Evolutionary conservation across 805 yeast genomes (phyloP).

Genomic region (Zygosaccharomyces bailii): DNA sequence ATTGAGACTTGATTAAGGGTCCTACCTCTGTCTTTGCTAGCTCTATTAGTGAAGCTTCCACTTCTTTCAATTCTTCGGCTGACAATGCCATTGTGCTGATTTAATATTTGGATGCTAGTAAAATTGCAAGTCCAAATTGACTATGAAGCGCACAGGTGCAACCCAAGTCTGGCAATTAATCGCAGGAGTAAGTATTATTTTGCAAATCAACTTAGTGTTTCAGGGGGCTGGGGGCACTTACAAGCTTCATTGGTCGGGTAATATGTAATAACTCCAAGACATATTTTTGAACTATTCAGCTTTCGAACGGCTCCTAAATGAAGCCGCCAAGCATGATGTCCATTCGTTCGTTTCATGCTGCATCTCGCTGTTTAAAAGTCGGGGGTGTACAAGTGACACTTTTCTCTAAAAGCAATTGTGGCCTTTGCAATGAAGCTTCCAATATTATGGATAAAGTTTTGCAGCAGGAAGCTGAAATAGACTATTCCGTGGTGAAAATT

Average conservation of each 20-base stretch:
- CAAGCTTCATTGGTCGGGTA: conserved; percentile 3
- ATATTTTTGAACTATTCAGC: not conserved
- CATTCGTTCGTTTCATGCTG: conserved; percentile 9
- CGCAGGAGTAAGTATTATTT: too few relatives aligned
- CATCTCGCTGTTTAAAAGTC: conserved; percentile 6
- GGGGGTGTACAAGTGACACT: conserved; percentile 44
- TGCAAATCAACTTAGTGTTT: not conserved
- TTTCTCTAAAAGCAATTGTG: conserved; percentile 68
- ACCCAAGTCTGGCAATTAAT: too few relatives aligned
- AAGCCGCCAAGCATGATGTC: not conserved
- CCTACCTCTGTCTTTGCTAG: conserved; percentile 27
- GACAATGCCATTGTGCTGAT: conserved; percentile 19
- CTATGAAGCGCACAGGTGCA: too few relatives aligned
- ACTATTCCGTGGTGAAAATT: conserved; percentile 51
- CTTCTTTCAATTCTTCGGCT: conserved; percentile 24
- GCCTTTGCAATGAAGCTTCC: conserved; percentile 64
- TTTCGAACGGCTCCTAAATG: too few relatives aligned
- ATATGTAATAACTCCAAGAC: not conserved
- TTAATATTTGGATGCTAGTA: not conserved
- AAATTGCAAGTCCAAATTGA: not conserved
- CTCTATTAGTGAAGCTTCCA: conserved; percentile 26
- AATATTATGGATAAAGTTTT: conserved; percentile 43
- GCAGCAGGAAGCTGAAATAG: conserved; percentile 26
- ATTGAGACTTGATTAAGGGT: conserved; percentile 25
- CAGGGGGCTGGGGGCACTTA: not conserved